phyloP scores from a whole-genome alignment of 805 yeast genomes.

The Cyberlindnera japonica region DNA sequence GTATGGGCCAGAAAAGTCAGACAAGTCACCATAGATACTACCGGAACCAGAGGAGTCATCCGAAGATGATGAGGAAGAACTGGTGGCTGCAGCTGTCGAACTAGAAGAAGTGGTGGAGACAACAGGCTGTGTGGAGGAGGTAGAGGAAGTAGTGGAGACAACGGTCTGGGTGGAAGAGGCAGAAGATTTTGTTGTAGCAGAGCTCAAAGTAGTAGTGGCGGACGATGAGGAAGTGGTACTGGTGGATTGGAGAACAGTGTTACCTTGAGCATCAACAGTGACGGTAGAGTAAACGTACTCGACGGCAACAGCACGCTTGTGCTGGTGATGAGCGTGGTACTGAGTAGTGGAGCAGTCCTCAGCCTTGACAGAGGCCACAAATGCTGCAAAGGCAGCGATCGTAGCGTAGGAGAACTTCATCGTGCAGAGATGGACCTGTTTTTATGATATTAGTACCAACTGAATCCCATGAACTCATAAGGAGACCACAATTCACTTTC shows the following conservation, averaged over 20 bases:
- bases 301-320: conserved; percentile 49
- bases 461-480: neutral
- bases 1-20: conserved; percentile 53
- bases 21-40: conserved; percentile 52
- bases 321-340: conserved; percentile 41
- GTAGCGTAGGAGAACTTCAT: conserved; percentile 18
- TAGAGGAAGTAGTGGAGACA: conserved; percentile 24
- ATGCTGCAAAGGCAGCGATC: conserved; percentile 15
- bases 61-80: conserved; percentile 23
- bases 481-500: neutral
- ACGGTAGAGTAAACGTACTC: conserved; percentile 53
- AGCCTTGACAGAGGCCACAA: conserved; percentile 7
- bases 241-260: conserved; percentile 33
- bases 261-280: conserved; percentile 47
- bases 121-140: conserved; percentile 21
- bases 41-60: conserved; percentile 33
- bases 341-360: conserved; percentile 19
- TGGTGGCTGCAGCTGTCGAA: conserved; percentile 28
- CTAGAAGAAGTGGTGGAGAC: conserved; percentile 18
- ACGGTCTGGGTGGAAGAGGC: conserved; percentile 18
- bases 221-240: conserved; percentile 21
- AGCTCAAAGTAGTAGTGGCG: conserved; percentile 18
- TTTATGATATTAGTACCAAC: conserved; percentile 1
- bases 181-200: conserved; percentile 20
- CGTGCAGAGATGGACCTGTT: neutral